Conservation (phyloP, 108 stramenopile species). For the Epithemia pelagica region DNA sequence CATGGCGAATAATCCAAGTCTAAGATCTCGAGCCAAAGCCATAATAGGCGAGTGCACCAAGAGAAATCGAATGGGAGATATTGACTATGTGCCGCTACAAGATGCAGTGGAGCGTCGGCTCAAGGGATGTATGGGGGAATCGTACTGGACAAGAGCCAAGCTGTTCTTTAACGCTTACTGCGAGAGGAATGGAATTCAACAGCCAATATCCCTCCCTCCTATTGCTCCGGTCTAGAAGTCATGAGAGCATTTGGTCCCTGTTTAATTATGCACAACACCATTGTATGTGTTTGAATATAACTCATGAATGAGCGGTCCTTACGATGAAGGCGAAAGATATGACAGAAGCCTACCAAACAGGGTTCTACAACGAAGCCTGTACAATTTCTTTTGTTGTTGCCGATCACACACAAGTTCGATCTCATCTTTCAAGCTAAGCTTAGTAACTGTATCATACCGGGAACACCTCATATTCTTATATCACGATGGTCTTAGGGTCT, state of each 20-base stretch:
- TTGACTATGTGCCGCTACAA: constrained; percentile 31
- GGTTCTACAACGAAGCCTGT: no score
- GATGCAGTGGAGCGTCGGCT: constrained; percentile 37
- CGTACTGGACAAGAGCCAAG: constrained; percentile 41
- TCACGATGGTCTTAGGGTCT: no score
- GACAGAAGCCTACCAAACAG: no score
- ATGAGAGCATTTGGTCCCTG: no score
- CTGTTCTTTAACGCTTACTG: constrained; percentile 25
- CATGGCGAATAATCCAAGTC: constrained; percentile 22
- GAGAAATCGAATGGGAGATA: constrained; percentile 41
- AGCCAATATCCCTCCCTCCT: neutral
- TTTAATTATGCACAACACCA: neutral
- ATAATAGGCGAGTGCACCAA: constrained; percentile 40
- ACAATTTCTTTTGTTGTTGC: no score
- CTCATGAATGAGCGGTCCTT: no score
- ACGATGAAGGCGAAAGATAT: no score
- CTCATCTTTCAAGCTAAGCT: no score
- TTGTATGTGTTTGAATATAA: no score
- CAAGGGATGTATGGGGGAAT: constrained; percentile 34
- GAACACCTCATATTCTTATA: no score
- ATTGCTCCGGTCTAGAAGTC: neutral
- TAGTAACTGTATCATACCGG: no score
- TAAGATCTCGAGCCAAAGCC: constrained; percentile 23
- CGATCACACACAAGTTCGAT: no score
- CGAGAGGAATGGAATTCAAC: neutral